Evolutionary conservation across 257 asterid genomes (phyloP), one percentile per base, ranked within the genome.

Genomic region (Nicotiana undulata): DNA sequence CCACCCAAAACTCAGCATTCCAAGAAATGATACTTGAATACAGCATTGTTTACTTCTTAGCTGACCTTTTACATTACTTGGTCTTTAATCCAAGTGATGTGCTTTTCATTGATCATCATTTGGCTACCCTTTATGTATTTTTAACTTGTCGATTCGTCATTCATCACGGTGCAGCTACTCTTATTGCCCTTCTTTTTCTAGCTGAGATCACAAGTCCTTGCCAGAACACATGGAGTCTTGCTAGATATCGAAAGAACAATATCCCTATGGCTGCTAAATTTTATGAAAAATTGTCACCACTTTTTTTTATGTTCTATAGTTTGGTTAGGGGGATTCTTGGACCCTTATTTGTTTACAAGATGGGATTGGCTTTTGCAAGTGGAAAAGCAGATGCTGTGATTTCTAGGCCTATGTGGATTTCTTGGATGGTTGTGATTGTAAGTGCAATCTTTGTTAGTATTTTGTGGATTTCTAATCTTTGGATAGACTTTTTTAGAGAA

Each of bases 201-300:
- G 98, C 98, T 9, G 97, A 94, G 89, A 85, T 83, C 31, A 94
- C 98, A 8, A 86, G 90, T 68, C 84, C 88, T 0, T 92, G 93
- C 58, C 98, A 92, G 88, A 92, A 94, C 83, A 85, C 88, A 17
- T 90, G 97, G 97, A 94, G 91, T 81, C 88, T 94, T 10, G 91
- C 94, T 5, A 83, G 94, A 58, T 86, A 51, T 74, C 81, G 87
- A 56, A 90, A 81, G 66, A 77, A 46, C 66, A 91, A 92, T 32
- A 85, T 89, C 7, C 83, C 80, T 0, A 84, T 32, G 77, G 97
- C 97, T 70, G 86, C 89, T 1, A 46, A 75, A 28, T 61, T 88
- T 68, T 84, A 87, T 15, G 90, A 91, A 65, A 79, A 79, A 63
- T 56, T 92, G 83, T 90, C 97, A 18, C 98, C 98, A 2, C 3